Conservation (phyloP, 2,329 filamentous ascomycete species). For the Arthrobotrys iridis region DNA sequence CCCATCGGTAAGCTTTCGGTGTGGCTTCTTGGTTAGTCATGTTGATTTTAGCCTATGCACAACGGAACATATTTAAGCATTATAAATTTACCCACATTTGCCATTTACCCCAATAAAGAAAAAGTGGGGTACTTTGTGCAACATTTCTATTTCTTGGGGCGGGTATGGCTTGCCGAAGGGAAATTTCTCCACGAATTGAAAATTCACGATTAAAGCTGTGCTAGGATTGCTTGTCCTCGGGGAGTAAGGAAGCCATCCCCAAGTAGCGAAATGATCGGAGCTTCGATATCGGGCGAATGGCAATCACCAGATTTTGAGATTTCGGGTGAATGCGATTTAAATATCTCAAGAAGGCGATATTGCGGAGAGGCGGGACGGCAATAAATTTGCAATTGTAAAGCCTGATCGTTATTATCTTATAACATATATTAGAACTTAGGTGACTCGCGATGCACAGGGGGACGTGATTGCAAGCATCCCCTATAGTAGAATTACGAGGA, state of each 20-base stretch:
- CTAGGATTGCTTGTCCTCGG: not conserved
- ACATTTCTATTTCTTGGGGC: constrained; percentile 15
- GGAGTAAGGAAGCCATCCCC: not conserved
- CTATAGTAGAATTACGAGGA: too few relatives aligned
- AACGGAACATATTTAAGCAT: constrained; percentile 3
- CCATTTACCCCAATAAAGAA: constrained; percentile 27
- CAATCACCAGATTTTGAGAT: not conserved
- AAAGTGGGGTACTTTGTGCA: constrained; percentile 1
- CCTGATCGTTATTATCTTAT: not conserved
- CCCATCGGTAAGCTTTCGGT: constrained; percentile 7
- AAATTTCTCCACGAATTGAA: constrained; percentile 5
- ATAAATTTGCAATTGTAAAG: not conserved
- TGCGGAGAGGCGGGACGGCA: not conserved
- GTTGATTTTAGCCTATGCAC: constrained; percentile 40
- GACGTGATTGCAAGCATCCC: too few relatives aligned
- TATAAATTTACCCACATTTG: constrained; percentile 44
- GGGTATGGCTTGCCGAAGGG: constrained; percentile 33
- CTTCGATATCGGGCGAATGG: constrained; percentile 6
- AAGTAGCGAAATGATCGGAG: not conserved
- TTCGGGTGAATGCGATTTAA: not conserved
- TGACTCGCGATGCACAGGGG: too few relatives aligned
- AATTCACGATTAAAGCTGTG: not conserved
- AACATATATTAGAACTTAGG: too few relatives aligned
- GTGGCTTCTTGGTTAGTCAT: constrained; percentile 5
- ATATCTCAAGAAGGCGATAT: too few relatives aligned